These are phyloP conservation scores for Leishmania guyanensis DNA, from an alignment of 208 protist species.

Conservation along the genomic window DNA sequence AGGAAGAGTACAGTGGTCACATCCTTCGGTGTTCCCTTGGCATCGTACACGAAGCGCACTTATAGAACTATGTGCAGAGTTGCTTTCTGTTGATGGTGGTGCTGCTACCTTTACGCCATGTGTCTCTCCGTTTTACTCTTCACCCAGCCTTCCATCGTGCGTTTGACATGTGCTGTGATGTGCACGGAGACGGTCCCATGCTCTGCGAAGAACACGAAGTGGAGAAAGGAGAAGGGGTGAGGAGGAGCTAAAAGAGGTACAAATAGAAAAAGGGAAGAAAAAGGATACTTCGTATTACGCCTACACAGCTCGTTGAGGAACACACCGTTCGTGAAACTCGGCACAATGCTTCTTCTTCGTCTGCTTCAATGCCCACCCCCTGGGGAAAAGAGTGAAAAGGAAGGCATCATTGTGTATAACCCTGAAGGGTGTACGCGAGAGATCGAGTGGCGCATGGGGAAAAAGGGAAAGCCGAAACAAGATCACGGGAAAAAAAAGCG, in stretches of 20 bases:
- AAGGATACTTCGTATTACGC: neutral
- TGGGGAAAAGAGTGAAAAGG: slow-evolving; percentile 11
- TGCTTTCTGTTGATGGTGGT: neutral
- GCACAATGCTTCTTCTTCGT: neutral
- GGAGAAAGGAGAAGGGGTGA: neutral
- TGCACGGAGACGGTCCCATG: neutral
- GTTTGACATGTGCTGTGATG: neutral
- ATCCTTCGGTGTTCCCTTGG: slow-evolving; percentile 5
- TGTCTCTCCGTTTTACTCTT: neutral
- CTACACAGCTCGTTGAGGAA: neutral
- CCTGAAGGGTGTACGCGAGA: neutral
- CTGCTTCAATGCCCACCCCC: neutral
- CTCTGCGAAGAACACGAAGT: neutral
- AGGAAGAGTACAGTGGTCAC: neutral
- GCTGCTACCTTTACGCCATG: neutral
- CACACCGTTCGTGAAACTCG: neutral
- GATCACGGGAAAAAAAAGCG: neutral
- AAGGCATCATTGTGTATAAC: neutral
- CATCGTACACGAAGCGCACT: neutral
- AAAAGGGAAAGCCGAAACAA: neutral
- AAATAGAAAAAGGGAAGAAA: neutral
- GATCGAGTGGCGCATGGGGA: neutral
- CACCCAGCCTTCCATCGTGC: neutral
- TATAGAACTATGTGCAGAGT: neutral
- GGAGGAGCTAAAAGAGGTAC: neutral